phyloP scores from a whole-genome alignment of 2,329 filamentous ascomycete genomes.

The Sporothrix brasiliensis region DNA sequence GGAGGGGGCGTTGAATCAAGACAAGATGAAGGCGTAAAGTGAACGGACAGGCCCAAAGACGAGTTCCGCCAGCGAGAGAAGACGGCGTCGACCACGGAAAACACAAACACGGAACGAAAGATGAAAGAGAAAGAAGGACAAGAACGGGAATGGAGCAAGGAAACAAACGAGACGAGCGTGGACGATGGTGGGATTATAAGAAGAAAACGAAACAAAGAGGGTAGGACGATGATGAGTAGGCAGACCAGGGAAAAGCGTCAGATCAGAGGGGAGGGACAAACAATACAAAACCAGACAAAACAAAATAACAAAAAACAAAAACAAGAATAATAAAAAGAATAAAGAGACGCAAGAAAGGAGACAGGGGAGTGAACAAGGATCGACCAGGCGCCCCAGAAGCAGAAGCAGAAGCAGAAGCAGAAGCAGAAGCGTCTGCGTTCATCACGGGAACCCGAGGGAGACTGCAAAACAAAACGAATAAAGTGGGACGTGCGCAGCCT shows the following conservation, averaged over 20 bases:
- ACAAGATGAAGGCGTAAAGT: neutral
- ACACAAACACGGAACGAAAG: neutral
- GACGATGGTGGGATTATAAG: slow-evolving; percentile 7
- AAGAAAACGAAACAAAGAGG: neutral
- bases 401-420: neutral
- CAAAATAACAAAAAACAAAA: neutral
- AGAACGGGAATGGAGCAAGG: neutral
- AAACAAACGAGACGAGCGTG: neutral
- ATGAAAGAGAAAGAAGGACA: slow-evolving; percentile 3
- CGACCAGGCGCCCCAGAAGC: neutral
- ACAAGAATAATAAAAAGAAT: neutral
- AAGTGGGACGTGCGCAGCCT: slow-evolving; percentile 12
- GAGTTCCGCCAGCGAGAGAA: slow-evolving; percentile 25
- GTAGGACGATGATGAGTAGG: neutral
- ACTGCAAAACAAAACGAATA: neutral
- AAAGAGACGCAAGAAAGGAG: neutral
- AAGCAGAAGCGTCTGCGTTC: neutral
- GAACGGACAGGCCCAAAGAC: neutral
- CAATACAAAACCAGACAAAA: neutral
- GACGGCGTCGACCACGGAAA: slow-evolving; percentile 18
- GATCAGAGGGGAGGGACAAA: too few species aligned
- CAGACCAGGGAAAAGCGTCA: neutral
- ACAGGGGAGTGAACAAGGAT: neutral
- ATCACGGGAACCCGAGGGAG: slow-evolving; percentile 23
- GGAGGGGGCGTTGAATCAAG: neutral